Conservation (phyloP, 768 basidiomycete species). For the Heimioporus sp. region DNA sequence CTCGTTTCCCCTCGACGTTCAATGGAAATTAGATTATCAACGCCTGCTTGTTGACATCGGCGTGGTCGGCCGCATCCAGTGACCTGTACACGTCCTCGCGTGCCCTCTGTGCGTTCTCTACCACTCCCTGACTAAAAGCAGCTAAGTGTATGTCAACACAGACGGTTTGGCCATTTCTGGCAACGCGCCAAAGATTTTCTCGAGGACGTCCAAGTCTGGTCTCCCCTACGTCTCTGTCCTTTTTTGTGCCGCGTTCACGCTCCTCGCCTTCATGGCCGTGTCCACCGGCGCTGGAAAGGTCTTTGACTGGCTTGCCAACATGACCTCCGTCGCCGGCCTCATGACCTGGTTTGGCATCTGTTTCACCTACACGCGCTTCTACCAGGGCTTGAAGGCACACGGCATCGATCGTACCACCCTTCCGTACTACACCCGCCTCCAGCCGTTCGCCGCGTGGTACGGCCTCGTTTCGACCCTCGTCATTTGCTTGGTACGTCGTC, state of each 20-base stretch:
- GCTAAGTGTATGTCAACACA: conserved; percentile 25
- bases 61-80: conserved; percentile 89
- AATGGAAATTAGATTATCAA: conserved; percentile 60
- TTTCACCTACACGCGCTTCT: conserved; percentile 79
- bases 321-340: conserved; percentile 67
- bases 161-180: conserved; percentile 79
- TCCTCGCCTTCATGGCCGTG: conserved; percentile 83
- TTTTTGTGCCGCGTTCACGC: conserved; percentile 64
- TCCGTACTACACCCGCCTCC: conserved; percentile 65
- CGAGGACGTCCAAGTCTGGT: conserved; percentile 64
- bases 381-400: conserved; percentile 78
- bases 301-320: conserved; percentile 78
- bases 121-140: neutral
- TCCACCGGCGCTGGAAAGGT: conserved; percentile 64
- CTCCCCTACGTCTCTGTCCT: conserved; percentile 73
- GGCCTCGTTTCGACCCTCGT: conserved; percentile 35
- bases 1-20: conserved; percentile 6
- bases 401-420: conserved; percentile 69
- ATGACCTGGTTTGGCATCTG: conserved; percentile 82
- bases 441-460: conserved; percentile 74
- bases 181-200: conserved; percentile 82
- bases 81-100: conserved; percentile 89
- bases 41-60: conserved; percentile 80
- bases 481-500: conserved; percentile 62
- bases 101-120: conserved; percentile 64